Base-by-base conservation (phyloP, 2,329 filamentous ascomycete genomes). In the Aaosphaeria pasadenensis region DNA sequence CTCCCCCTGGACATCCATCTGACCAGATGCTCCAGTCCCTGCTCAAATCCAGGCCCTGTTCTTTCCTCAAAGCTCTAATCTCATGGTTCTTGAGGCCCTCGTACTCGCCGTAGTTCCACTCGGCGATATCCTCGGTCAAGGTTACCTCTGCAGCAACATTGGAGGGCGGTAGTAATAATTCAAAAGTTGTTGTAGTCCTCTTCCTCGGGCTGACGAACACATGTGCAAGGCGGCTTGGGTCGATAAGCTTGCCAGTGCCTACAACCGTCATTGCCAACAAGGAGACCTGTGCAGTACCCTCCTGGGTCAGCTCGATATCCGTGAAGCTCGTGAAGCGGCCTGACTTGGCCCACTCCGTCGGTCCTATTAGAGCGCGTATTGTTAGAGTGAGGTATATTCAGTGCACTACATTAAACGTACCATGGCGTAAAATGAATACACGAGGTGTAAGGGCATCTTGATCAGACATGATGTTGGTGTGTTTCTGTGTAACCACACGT, bases 61-160 rank as follows among this genome's bases (percentile, higher is more conserved):
- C 72, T 45, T 75, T 77, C 43, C 88, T 79, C 50, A 74, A 35
- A 1, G 29, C 30, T 31, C 81, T 77, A 63, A 95, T 95, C 56
- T 89, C 77, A 11, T 77, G 72, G 52, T 80, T 86, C 33, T 87
- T 89, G 64, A 94, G 80, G 6, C 90, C 90, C 72, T 95, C 89
- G 64, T 95, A 95, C 56, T 87, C 81, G 40, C 88, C 90, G 64
- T 95, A 95, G 71, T 94, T 86, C 89, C 90, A 94, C 69, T 94
- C 89, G 11, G 87, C 81, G 48, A 95, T 83, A 51, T 85, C 84
- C 44, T 89, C 80, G 1, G 85, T 88, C 53, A 89, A 73, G 59
- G 88, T 77, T 24, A 91, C 77, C 29, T 75, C 72, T 39, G 43
- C 51, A n/a, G 6, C 9, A 29, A 33, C 9, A 11, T 33, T 17